Evolutionary conservation across 1,284 basidiomycete genomes (phyloP), one percentile per base, ranked within the genome.

Genomic region (Naganishia sp.): DNA sequence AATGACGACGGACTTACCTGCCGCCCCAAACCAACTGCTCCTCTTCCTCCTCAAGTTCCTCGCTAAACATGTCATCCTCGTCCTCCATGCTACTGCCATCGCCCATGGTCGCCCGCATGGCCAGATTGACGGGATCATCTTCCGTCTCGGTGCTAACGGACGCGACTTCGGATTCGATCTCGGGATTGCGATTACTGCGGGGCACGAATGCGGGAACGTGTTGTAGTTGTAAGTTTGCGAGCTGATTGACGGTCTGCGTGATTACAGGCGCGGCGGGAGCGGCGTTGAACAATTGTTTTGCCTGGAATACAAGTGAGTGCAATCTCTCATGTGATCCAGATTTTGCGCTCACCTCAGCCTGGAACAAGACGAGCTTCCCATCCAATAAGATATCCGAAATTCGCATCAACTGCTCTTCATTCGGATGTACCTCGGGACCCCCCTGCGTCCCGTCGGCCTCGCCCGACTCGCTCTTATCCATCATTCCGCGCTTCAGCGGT

Each of bases 381-480:
- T 97, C 94, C 31, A 84, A 82, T 61, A 94, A 82, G 55, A 98
- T 80, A 77, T 97, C 94, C 39, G 86, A 84, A 63, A 98, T 90
- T 67, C 95, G 85, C 92, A 96, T 95, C 55, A 97, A 81, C 73
- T 94, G 90, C 81, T 94, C 92, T 72, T 92, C 93, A 72, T 96
- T 97, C 2, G 94, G 94, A 80, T 96, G 94, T 9, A 89, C 87
- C 64, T 86, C 84, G 68, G 63, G 60, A 23, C 65, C 54, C 53
- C 16, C 28, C 45, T 43, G 50, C 7, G 45, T 33, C 11, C 23
- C 39, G n/a, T 33, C 16, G 18, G 31, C 48, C 1, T 66, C 61
- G 13, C 67, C 65, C 23, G 67, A 59, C 75, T 78, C 54, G 74
- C 80, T 77, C 7, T 72, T 70, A 13, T 67, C 66, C 52, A 68